A percentile compares a stretch with the other conserved stretches of the same genome.
Conservation (phyloP, 1,284 basidiomycete species). For the Stereum hirsutum region DNA sequence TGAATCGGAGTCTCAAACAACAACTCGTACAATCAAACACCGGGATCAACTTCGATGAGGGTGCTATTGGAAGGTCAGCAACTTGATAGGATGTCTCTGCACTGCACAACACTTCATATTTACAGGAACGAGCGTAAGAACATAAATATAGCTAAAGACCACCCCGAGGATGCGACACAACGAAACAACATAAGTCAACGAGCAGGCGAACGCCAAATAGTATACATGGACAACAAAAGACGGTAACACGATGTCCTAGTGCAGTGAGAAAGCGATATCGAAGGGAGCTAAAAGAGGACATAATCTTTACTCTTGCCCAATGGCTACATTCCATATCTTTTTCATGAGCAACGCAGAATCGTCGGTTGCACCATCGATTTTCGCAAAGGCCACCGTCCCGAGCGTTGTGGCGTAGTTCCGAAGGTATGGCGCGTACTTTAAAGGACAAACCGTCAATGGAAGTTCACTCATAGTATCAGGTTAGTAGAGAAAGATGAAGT, state of each 20-base stretch:
- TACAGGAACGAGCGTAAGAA: too few relatives aligned
- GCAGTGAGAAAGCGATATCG: not conserved
- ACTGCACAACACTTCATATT: too few relatives aligned
- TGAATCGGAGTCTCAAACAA: too few relatives aligned
- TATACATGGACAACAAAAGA: conserved; percentile 1
- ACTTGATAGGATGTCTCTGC: too few relatives aligned
- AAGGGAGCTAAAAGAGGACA: too few relatives aligned
- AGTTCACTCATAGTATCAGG: not conserved
- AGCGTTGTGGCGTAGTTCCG: conserved; percentile 61
- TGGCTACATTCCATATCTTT: conserved; percentile 62
- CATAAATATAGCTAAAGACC: too few relatives aligned
- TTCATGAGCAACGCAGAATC: conserved; percentile 49
- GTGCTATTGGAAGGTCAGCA: too few relatives aligned
- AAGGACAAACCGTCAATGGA: conserved; percentile 1
- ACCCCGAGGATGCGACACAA: too few relatives aligned
- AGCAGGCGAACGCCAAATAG: too few relatives aligned
- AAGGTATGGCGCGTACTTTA: conserved; percentile 68
- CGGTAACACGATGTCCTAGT: not conserved
- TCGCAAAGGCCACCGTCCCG: conserved; percentile 52
- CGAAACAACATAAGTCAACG: too few relatives aligned
- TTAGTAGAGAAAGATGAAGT: conserved; percentile 2
- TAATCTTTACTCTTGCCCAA: conserved; percentile 39
- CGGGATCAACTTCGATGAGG: too few relatives aligned
- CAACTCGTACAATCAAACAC: too few relatives aligned
- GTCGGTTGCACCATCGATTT: conserved; percentile 44